A percentile compares a stretch with the other conserved stretches of the same genome.
These are phyloP conservation scores for Calocybe cyanea DNA, from an alignment of 768 basidiomycete species.

Conservation along the genomic window DNA sequence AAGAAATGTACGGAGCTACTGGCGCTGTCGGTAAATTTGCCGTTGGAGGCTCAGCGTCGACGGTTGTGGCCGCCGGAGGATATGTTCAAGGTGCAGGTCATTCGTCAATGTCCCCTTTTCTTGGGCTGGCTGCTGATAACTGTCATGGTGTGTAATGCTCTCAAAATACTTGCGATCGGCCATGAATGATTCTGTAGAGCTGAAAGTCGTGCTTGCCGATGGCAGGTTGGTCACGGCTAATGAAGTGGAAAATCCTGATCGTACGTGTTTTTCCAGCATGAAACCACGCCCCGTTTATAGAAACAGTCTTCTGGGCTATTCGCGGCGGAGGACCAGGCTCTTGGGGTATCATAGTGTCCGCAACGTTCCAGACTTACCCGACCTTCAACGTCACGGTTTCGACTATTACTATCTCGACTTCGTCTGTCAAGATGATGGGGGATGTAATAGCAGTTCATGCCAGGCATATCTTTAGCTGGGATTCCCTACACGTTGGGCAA, in stretches of 20 bases:
- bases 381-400: constrained; percentile 26
- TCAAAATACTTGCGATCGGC: background rate
- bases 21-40: constrained; percentile 20
- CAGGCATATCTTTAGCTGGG: constrained; percentile 33
- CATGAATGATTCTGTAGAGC: constrained; percentile 14
- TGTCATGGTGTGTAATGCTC: constrained; percentile 11
- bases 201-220: constrained; percentile 26
- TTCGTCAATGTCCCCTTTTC: constrained; percentile 21
- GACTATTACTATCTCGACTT: constrained; percentile 12
- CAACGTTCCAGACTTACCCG: constrained; percentile 30
- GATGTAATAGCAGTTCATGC: constrained; percentile 27
- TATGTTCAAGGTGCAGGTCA: constrained; percentile 33
- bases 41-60: constrained; percentile 24
- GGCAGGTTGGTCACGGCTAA: constrained; percentile 24
- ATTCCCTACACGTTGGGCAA: constrained; percentile 24
- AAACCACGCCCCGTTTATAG: background rate
- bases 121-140: constrained; percentile 24
- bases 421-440: constrained; percentile 16
- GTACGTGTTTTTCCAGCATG: constrained; percentile 12
- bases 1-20: constrained; percentile 17
- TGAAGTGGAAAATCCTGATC: constrained; percentile 20
- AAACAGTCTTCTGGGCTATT: constrained; percentile 24
- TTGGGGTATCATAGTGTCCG: constrained; percentile 35
- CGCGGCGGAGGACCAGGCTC: constrained; percentile 28
- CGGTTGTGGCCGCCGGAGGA: constrained; percentile 28